phyloP scores from a whole-genome alignment of 139 green algal genomes.

The Chlamydomonas incerta region DNA sequence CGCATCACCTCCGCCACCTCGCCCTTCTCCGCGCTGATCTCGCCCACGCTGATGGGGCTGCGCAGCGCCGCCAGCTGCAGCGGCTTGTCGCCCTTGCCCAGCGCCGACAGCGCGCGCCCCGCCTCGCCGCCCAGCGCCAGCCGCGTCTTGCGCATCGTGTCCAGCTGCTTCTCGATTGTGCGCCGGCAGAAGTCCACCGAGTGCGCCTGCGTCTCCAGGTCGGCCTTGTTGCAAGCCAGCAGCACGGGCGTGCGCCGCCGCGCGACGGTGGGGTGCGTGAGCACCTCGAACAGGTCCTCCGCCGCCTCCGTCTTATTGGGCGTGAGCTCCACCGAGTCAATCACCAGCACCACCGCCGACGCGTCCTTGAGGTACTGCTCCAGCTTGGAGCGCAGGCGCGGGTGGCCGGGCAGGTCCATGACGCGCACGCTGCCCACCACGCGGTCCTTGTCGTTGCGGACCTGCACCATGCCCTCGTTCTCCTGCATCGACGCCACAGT shows the following conservation, averaged over 20 bases:
- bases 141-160: conserved; percentile 81
- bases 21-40: conserved; percentile 48
- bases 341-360: conserved; percentile 82
- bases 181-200: conserved; percentile 90
- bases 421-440: conserved; percentile 59
- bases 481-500: conserved; percentile 84
- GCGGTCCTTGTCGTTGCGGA: conserved; percentile 44
- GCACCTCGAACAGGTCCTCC: conserved; percentile 58
- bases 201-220: conserved; percentile 86
- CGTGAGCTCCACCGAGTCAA: conserved; percentile 89
- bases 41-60: conserved; percentile 29
- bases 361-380: conserved; percentile 67
- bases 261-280: conserved; percentile 66
- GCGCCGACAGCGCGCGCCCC: background rate
- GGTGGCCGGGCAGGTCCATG: conserved; percentile 91
- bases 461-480: conserved; percentile 53
- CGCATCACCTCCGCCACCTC: conserved; percentile 40
- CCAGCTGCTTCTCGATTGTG: conserved; percentile 91
- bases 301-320: conserved; percentile 70
- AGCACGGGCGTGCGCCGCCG: conserved; percentile 82
- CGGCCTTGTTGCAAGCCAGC: conserved; percentile 94
- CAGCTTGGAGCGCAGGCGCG: conserved; percentile 72
- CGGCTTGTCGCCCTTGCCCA: conserved; percentile 44
- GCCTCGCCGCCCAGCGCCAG: conserved; percentile 42
- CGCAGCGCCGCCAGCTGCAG: conserved; percentile 39